Evolutionary conservation across 2,329 filamentous ascomycete genomes (phyloP).

Genomic region (Hymenoscyphus salicellus): DNA sequence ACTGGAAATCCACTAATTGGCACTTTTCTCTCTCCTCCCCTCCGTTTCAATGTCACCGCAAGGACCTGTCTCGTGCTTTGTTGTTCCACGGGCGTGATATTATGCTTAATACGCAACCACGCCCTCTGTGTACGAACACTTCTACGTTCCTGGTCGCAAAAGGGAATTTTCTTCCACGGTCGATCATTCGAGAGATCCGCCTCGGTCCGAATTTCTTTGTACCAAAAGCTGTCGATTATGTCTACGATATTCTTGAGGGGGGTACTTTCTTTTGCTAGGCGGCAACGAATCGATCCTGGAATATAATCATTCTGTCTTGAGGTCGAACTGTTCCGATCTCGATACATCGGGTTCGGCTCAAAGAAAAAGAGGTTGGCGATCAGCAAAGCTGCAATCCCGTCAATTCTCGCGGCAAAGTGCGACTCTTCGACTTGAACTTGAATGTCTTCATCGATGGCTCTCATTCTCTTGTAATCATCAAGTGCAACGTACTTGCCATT

Average conservation of each 20-base stretch:
- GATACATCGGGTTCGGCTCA: conserved; percentile 8
- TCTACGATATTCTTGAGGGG: conserved; percentile 3
- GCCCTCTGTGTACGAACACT: background rate
- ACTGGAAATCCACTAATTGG: background rate
- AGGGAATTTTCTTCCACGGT: background rate
- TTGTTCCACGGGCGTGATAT: conserved; percentile 1
- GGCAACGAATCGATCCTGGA: conserved; percentile 7
- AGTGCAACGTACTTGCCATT: conserved; percentile 14
- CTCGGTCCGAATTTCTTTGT: conserved; percentile 5
- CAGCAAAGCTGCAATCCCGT: conserved; percentile 9
- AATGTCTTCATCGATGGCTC: conserved; percentile 9
- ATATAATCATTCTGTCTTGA: background rate
- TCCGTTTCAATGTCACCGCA: conserved; percentile 3
- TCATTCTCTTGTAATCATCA: conserved; percentile 14
- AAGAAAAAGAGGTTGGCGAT: conserved; percentile 17
- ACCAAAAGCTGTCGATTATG: conserved; percentile 10
- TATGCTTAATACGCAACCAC: conserved; percentile 6
- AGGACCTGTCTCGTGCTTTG: conserved; percentile 3
- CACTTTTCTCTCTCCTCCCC: background rate
- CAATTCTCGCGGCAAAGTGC: conserved; percentile 7
- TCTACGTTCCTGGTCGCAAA: conserved; percentile 3
- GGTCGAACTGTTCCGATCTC: background rate
- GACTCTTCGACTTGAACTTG: conserved; percentile 8
- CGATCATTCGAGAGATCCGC: background rate
- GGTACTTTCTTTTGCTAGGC: conserved; percentile 1